Conservation (phyloP, 345 rosid genomes). For the Aurinia saxatilis region DNA sequence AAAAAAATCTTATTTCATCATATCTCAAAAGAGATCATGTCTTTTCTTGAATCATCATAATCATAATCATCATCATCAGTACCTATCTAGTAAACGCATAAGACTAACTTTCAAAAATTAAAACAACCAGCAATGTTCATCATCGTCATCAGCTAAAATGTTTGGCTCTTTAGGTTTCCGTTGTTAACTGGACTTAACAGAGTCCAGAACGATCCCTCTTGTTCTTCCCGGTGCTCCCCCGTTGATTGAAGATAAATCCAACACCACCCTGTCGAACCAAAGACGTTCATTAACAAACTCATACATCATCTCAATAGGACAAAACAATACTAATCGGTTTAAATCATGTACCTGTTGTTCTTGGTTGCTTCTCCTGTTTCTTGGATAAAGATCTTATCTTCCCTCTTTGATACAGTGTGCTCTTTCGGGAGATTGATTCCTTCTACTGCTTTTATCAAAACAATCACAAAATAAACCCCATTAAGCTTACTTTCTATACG, state of each 20-base stretch:
- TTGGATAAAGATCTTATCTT: conserved; percentile 46
- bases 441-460: conserved; percentile 41
- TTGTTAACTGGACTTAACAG: conserved; percentile 31
- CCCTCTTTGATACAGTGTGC: conserved; percentile 45
- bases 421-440: conserved; percentile 59
- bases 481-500: neutral
- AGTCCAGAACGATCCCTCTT: conserved; percentile 56
- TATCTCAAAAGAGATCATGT: conserved; percentile 20
- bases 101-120: conserved; percentile 4
- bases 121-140: conserved; percentile 13
- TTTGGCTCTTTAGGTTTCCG: conserved; percentile 1
- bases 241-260: conserved; percentile 64
- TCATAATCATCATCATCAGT: conserved; percentile 25
- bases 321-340: neutral
- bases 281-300: neutral
- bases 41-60: conserved; percentile 11
- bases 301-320: neutral
- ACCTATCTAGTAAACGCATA: conserved; percentile 22
- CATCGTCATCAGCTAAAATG: conserved; percentile 13
- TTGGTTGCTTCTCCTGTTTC: conserved; percentile 41
- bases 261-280: conserved; percentile 46
- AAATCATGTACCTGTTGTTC: conserved; percentile 45
- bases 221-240: conserved; percentile 95
- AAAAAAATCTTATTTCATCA: conserved; percentile 25
- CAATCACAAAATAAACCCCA: conserved; percentile 11